phyloP scores from a whole-genome alignment of 2,329 filamentous ascomycete genomes.

The Penicillium fuscoglaucum region DNA sequence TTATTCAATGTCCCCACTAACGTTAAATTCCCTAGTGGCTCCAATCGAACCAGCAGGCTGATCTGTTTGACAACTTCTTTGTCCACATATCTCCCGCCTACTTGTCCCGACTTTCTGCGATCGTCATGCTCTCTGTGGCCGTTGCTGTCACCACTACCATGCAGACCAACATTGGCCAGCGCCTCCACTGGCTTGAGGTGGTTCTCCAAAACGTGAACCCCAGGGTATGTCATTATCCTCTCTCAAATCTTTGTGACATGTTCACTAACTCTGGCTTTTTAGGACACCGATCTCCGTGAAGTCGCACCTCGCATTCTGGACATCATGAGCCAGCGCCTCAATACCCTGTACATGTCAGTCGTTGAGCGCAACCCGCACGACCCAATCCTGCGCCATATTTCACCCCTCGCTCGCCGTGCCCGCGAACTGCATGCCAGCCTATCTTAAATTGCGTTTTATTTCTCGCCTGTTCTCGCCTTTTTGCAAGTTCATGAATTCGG shows the following conservation, averaged over 20 bases:
- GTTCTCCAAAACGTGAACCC: conserved; percentile 57
- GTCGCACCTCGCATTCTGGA: conserved; percentile 62
- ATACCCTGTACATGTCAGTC: conserved; percentile 58
- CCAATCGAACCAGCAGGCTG: conserved; percentile 58
- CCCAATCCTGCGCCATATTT: conserved; percentile 54
- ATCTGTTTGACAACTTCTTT: conserved; percentile 64
- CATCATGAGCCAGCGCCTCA: conserved; percentile 58
- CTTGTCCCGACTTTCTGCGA: conserved; percentile 55
- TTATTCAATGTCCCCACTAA: conserved; percentile 18
- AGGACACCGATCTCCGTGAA: conserved; percentile 57
- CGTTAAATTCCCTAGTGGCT: conserved; percentile 52
- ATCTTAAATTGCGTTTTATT: background rate
- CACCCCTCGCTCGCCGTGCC: conserved; percentile 47
- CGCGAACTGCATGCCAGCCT: conserved; percentile 34
- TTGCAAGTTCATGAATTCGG: background rate
- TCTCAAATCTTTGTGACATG: background rate
- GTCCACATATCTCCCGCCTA: conserved; percentile 58
- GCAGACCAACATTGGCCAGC: conserved; percentile 53
- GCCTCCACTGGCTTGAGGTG: conserved; percentile 60
- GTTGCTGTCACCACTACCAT: conserved; percentile 62
- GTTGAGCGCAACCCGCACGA: conserved; percentile 54
- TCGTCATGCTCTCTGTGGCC: conserved; percentile 61
- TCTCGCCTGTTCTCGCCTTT: background rate
- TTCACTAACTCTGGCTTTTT: conserved; percentile 2
- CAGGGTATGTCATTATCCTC: conserved; percentile 43